Evolutionary conservation across 805 yeast species (phyloP).

Genomic region (Candida ovalis): DNA sequence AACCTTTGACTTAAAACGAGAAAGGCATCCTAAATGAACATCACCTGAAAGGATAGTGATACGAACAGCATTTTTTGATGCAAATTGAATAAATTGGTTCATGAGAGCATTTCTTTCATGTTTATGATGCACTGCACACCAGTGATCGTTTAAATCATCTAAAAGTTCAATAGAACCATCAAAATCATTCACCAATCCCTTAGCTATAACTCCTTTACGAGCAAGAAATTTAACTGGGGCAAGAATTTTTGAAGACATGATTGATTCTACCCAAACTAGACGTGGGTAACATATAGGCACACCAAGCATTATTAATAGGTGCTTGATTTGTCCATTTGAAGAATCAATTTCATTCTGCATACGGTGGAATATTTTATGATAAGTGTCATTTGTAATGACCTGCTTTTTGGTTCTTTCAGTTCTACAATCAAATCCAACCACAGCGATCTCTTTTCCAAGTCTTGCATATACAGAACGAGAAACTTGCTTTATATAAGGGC

Average conservation of each 20-base stretch:
- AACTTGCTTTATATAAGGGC: slow-evolving; percentile 65
- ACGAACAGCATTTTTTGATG: slow-evolving; percentile 60
- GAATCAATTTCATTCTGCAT: slow-evolving; percentile 48
- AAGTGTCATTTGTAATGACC: slow-evolving; percentile 53
- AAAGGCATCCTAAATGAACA: slow-evolving; percentile 85
- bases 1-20: slow-evolving; percentile 62
- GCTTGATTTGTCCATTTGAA: slow-evolving; percentile 59
- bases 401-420: slow-evolving; percentile 73
- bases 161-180: slow-evolving; percentile 89
- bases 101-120: slow-evolving; percentile 73
- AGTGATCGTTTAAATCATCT: slow-evolving; percentile 93
- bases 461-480: slow-evolving; percentile 70
- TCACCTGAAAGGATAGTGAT: slow-evolving; percentile 89
- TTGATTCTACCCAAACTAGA: slow-evolving; percentile 81
- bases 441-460: slow-evolving; percentile 67
- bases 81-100: slow-evolving; percentile 58
- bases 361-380: slow-evolving; percentile 57
- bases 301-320: slow-evolving; percentile 78
- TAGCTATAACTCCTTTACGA: slow-evolving; percentile 55
- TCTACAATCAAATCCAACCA: slow-evolving; percentile 87
- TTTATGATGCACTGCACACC: slow-evolving; percentile 91
- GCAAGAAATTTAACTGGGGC: slow-evolving; percentile 63
- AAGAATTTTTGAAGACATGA: slow-evolving; percentile 60
- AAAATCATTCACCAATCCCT: slow-evolving; percentile 82
- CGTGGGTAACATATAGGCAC: slow-evolving; percentile 96